A percentile compares a stretch with the other conserved stretches of the same genome.
Conservation (phyloP, 1,284 basidiomycete genomes). For the Inonotus obliquus region DNA sequence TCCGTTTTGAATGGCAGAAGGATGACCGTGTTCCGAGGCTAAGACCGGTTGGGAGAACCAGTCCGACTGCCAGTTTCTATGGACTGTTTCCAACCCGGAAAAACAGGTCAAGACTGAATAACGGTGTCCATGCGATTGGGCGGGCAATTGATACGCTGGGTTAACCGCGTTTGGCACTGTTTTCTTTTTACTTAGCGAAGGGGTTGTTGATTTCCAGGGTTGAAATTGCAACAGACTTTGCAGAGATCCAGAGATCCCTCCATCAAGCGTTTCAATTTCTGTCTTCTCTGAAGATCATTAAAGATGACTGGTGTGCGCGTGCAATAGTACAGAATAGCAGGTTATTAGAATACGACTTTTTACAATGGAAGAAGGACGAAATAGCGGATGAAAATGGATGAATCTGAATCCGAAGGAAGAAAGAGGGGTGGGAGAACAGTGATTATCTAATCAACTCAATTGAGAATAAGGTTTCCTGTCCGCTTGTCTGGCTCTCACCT, state of each 20-base stretch:
- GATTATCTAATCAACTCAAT: no score
- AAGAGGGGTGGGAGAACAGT: no score
- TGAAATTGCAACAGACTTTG: not conserved
- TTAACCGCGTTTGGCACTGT: not conserved
- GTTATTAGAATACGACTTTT: no score
- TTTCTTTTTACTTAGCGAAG: not conserved
- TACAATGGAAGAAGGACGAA: no score
- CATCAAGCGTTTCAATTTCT: not conserved
- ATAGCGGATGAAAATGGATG: no score
- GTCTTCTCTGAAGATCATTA: not conserved
- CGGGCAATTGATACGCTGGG: not conserved
- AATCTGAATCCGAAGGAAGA: no score
- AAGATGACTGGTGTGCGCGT: no score
- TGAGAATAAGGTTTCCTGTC: no score
- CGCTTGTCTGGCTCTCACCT: no score
- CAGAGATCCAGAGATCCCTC: not conserved
- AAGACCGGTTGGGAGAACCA: not conserved
- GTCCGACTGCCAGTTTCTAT: not conserved
- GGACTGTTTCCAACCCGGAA: not conserved
- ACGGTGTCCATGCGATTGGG: not conserved
- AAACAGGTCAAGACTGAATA: not conserved
- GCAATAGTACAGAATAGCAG: no score
- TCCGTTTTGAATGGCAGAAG: slow-evolving; percentile 59
- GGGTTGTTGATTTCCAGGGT: not conserved
- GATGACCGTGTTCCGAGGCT: slow-evolving; percentile 21